Base-by-base conservation (phyloP, 2,329 filamentous ascomycete species). In the Hirsutella rhossiliensis region DNA sequence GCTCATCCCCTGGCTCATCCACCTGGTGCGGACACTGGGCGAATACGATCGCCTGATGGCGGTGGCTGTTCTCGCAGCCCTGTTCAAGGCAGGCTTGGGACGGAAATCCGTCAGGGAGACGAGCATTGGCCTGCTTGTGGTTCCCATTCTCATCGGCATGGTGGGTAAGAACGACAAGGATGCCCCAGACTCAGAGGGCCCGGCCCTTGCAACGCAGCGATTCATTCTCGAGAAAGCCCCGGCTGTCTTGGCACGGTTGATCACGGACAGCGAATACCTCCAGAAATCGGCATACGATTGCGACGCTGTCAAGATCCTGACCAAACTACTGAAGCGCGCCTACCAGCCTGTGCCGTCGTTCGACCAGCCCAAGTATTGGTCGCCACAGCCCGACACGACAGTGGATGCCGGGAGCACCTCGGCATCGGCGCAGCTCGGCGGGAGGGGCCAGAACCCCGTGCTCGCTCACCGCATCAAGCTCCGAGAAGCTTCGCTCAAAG, bases 211-310 rank as follows among this genome's bases (percentile, higher is more conserved):
- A 36, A 49, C 44, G 13, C 56, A 58, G 40, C 55, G 56, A 17
- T 52, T 49, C 9, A 69, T 87, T 12, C 70, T 80, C 44, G 85
- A 90, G 58, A 77, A 78, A 48, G 80, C 84, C 2, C 86, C 89
- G 8, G 73, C 78, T 1, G 75, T 94, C 11, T 69, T 97, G 44
- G 86, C 87, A 15, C 78, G 81, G 39, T 70, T 97, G 34, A 79
- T 95, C 17, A 78, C 80, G 23, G 86, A 92, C 55, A 87, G 82
- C 58, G 78, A 84, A 47, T 73, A 77, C 46, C 71, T 97, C 43
- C 90, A 97, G 62, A 84, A 82, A 54, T 81, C 87, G 32, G 87
- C 88, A 0, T 82, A 82, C 38, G 86, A 96, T 47, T 72, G 70
- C 45, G 62, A 67, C 23, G 72, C 67, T 1, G 62, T 74, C 40